A percentile compares a stretch with the other conserved stretches of the same genome.
phyloP scores from a whole-genome alignment of 2,329 filamentous ascomycete species.

The Aspergillus flavus region DNA sequence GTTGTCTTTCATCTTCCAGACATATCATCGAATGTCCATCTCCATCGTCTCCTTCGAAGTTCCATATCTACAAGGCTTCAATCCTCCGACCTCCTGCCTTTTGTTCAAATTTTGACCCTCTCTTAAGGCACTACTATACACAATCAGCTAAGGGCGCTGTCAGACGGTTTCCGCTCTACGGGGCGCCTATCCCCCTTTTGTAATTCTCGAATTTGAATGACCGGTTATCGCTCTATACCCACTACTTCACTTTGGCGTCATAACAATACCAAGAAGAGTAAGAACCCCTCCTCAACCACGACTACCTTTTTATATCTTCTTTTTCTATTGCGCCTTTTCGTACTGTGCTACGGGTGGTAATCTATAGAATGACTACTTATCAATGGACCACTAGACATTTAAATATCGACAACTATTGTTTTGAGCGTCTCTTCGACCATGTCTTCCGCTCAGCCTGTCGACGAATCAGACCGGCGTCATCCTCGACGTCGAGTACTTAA shows the following conservation, averaged over 20 bases:
- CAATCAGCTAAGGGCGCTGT: neutral
- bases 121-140: neutral
- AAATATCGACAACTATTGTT: neutral
- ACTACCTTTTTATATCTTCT: neutral
- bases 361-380: neutral
- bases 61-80: constrained; percentile 1
- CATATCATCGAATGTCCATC: constrained; percentile 20
- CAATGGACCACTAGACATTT: neutral
- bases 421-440: constrained; percentile 26
- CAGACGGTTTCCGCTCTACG: neutral
- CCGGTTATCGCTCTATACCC: neutral
- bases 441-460: constrained; percentile 29
- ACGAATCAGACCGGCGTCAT: constrained; percentile 26
- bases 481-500: constrained; percentile 39
- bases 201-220: neutral
- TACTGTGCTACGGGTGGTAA: neutral
- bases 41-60: constrained; percentile 9
- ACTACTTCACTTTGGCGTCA: neutral
- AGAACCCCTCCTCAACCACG: neutral
- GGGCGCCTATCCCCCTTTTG: constrained; percentile 5
- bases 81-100: constrained; percentile 5
- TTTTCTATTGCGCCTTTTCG: neutral
- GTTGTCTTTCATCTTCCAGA: constrained; percentile 16
- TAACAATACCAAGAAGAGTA: neutral
- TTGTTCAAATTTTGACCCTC: neutral